Evolutionary conservation across 208 protist species (phyloP), one percentile per base, ranked within the genome.

Genomic region (Leishmania lainsoni): DNA sequence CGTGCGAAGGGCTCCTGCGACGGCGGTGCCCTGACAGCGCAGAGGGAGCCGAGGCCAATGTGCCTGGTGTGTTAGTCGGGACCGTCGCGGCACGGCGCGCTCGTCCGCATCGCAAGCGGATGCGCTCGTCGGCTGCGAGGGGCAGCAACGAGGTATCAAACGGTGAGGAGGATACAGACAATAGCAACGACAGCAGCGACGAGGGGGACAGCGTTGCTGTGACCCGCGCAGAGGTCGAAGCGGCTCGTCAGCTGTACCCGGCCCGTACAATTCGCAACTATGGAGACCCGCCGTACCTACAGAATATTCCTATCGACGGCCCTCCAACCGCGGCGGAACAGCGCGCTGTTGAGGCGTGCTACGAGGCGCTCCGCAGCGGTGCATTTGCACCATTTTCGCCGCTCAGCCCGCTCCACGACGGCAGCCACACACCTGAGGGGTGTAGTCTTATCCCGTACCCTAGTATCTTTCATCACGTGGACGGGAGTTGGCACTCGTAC

Each of bases 401-500:
- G 3, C 8, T 49, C 14, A 35, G 32, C 29, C 49, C 16, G 20
- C 26, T 20, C 35, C 45, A 68, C 39, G 22, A 45, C 26, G 32
- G 45, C 61, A 29, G 35, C 65, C 32, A 52, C 61, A 74, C 16
- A 54, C 58, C 51, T 42, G 61, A 35, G 10, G 58, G 52, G 20
- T 74, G 35, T 48, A 71, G 56, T 35, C 58, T 42, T 39, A 61
- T 89, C 3, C 45, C 83, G 6, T 97, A 94, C 81, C 94, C 94
- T 29, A 96, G 92, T 77, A 88, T 95, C 71, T 97, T 97, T 69
- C 91, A 94, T 68, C 94, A 97, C 74, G 89, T 95, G 20, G 92
- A 97, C 78, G 94, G 94, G 45, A 84, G 90, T 2, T 93, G 96
- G 52, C 91, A 97, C 75, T 75, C 76, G 42, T 96, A 91, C 89